Evolutionary conservation across 1,284 basidiomycete genomes (phyloP).

Genomic region (Ustilago esculenta): DNA sequence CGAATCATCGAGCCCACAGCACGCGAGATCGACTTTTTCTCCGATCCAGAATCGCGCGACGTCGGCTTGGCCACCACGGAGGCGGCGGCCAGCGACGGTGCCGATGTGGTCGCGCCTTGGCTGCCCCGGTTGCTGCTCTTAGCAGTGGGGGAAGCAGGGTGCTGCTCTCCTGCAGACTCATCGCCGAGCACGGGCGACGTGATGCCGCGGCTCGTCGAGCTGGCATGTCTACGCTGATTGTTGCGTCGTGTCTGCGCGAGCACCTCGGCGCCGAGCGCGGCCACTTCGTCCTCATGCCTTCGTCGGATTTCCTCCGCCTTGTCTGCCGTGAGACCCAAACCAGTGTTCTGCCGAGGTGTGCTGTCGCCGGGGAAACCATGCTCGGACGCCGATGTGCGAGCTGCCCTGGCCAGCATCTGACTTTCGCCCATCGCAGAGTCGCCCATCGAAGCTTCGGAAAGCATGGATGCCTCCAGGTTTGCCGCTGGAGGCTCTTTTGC

Average conservation of each 20-base stretch:
- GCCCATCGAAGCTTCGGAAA: constrained; percentile 14
- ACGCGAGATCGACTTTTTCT: constrained; percentile 38
- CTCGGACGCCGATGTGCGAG: constrained; percentile 11
- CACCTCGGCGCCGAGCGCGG: constrained; percentile 60
- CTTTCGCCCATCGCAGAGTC: constrained; percentile 14
- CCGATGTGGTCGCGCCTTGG: constrained; percentile 2
- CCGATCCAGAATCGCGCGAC: constrained; percentile 29
- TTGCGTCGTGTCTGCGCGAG: constrained; percentile 53
- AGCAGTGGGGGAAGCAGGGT: constrained; percentile 5
- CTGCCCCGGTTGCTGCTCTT: constrained; percentile 12
- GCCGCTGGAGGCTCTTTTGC: constrained; percentile 6
- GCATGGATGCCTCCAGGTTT: constrained; percentile 18
- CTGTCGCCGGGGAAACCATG: constrained; percentile 13
- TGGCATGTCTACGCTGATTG: constrained; percentile 41
- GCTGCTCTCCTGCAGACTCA: constrained; percentile 19
- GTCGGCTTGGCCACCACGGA: constrained; percentile 16
- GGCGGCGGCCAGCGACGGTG: constrained; percentile 11
- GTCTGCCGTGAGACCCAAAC: constrained; percentile 39
- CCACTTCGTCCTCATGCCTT: constrained; percentile 62
- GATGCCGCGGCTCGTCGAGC: constrained; percentile 9
- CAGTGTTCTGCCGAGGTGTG: constrained; percentile 42
- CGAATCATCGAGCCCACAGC: constrained; percentile 45
- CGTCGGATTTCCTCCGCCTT: constrained; percentile 58
- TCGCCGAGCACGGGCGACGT: constrained; percentile 11
- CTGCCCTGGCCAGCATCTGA: constrained; percentile 14